A percentile compares a stretch with the other conserved stretches of the same genome.
phyloP scores from a whole-genome alignment of 371 early-diverging fungal species.

The Zopfochytrium polystomum region DNA sequence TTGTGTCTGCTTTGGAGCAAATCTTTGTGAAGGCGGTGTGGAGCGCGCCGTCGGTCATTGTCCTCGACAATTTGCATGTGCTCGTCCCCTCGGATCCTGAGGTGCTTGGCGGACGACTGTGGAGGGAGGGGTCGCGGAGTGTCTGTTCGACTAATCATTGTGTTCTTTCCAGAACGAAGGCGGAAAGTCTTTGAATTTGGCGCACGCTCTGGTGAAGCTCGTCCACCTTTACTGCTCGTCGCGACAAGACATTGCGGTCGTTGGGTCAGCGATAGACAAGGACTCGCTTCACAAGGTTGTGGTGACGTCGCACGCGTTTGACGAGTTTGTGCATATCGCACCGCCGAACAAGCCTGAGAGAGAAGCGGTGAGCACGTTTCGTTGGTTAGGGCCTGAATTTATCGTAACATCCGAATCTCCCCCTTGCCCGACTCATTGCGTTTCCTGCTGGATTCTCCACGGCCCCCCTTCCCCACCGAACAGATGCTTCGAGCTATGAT shows the following conservation, averaged over 20 bases:
- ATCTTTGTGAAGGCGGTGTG: conserved; percentile 66
- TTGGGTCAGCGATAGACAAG: conserved; percentile 69
- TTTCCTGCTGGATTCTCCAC: conserved; percentile 9
- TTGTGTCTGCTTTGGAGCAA: conserved; percentile 63
- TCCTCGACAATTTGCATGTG: conserved; percentile 47
- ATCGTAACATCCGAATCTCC: too few relatives aligned
- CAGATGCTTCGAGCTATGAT: conserved; percentile 59
- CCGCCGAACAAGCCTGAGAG: conserved; percentile 71
- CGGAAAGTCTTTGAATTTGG: conserved; percentile 64
- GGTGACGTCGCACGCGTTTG: conserved; percentile 64
- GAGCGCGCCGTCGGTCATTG: conserved; percentile 54
- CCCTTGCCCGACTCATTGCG: neutral
- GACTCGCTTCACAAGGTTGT: conserved; percentile 64
- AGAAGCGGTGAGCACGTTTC: conserved; percentile 22
- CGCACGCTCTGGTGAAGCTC: conserved; percentile 59
- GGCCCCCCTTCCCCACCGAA: neutral
- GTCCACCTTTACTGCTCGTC: conserved; percentile 8
- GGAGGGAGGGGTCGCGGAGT: too few relatives aligned
- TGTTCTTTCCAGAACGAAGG: too few relatives aligned
- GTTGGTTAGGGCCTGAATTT: too few relatives aligned
- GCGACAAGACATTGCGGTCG: conserved; percentile 45
- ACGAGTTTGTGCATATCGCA: conserved; percentile 60
- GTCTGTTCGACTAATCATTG: too few relatives aligned
- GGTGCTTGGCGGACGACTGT: conserved; percentile 39
- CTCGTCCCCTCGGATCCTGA: conserved; percentile 77